Conservation (phyloP, 75 land plant species). For the Cunninghamia lanceolata region DNA sequence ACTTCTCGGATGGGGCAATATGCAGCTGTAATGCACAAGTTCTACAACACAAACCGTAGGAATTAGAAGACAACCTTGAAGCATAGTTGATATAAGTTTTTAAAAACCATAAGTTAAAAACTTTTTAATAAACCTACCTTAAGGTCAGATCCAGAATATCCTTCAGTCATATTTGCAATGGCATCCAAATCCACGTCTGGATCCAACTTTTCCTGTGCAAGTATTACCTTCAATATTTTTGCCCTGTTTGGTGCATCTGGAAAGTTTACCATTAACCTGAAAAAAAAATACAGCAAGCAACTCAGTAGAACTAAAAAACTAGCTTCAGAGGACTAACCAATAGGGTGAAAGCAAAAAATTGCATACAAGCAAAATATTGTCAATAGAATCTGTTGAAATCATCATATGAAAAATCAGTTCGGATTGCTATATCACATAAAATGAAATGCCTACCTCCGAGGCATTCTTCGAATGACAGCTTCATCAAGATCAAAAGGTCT, state of each 20-base stretch:
- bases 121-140: slow-evolving; percentile 42
- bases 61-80: not conserved
- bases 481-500: slow-evolving; percentile 96
- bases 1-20: slow-evolving; percentile 31
- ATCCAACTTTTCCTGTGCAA: slow-evolving; percentile 20
- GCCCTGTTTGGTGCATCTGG: slow-evolving; percentile 16
- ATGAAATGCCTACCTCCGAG: slow-evolving; percentile 54
- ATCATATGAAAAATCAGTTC: not conserved
- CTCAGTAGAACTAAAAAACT: not conserved
- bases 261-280: slow-evolving; percentile 19
- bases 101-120: slow-evolving; percentile 5
- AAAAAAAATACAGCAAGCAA: not conserved
- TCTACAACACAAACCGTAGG: slow-evolving; percentile 34
- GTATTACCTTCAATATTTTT: slow-evolving; percentile 21
- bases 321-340: not conserved
- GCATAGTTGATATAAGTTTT: not conserved
- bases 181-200: slow-evolving; percentile 63
- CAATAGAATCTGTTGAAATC: not conserved
- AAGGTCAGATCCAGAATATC: slow-evolving; percentile 87
- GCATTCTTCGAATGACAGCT: slow-evolving; percentile 86
- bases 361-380: not conserved
- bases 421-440: not conserved
- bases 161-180: slow-evolving; percentile 78
- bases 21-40: slow-evolving; percentile 45
- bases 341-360: not conserved